Conservation (phyloP, 2,329 filamentous ascomycete species). For the Ophiostoma perfectum region DNA sequence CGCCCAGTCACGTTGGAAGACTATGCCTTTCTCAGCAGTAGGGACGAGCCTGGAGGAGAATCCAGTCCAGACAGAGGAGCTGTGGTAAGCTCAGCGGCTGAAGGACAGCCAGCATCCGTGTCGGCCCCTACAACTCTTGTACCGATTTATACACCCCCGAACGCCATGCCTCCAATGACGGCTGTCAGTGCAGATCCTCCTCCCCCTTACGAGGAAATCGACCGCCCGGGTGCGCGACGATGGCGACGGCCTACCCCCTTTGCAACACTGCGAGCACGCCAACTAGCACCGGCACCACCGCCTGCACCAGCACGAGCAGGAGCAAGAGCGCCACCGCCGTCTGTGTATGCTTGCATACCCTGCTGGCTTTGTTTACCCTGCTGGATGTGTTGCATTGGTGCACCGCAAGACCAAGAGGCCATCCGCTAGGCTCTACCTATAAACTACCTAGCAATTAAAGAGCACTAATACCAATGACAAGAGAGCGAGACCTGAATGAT, state of each 20-base stretch:
- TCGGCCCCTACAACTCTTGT: not conserved
- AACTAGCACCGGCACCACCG: not conserved
- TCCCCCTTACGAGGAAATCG: not conserved
- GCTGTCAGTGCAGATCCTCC: not conserved
- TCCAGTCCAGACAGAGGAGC: not conserved
- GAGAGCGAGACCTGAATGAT: no score
- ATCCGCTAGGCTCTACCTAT: not conserved
- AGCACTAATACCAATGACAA: no score
- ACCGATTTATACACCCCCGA: not conserved
- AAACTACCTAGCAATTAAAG: not conserved
- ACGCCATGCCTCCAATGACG: not conserved
- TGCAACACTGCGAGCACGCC: not conserved
- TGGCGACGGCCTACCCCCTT: not conserved
- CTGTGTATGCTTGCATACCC: not conserved
- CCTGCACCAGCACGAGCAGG: not conserved
- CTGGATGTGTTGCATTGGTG: not conserved
- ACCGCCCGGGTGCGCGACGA: not conserved
- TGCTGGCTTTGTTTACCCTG: not conserved
- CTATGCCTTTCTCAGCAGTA: slow-evolving; percentile 16
- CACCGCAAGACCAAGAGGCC: not conserved
- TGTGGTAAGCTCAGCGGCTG: not conserved
- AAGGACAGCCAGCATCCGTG: not conserved
- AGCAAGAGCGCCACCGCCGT: not conserved
- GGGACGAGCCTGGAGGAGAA: not conserved
- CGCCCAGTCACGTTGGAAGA: slow-evolving; percentile 24